phyloP scores from a whole-genome alignment of 176 grass and related monocot species.

The Oryza meyeriana region DNA sequence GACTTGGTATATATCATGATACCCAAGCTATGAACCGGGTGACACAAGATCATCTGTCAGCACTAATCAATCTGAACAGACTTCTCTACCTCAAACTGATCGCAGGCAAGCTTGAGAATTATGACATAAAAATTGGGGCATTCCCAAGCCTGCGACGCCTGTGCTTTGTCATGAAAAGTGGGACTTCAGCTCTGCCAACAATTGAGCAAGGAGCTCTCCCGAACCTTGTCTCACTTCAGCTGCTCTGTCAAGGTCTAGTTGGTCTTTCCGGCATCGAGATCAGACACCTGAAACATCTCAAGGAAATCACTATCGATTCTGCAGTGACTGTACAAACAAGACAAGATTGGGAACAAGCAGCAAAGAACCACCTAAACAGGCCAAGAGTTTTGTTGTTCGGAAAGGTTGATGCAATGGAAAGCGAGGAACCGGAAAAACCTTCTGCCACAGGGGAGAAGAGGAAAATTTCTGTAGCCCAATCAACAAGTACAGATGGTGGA shows the following conservation, averaged over 20 bases:
- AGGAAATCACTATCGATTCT: conserved; percentile 15
- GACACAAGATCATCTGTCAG: conserved; percentile 6
- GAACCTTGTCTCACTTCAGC: conserved; percentile 25
- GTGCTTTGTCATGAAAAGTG: conserved; percentile 4
- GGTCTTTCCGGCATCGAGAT: conserved; percentile 28
- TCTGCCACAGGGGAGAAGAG: not conserved
- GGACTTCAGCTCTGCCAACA: not conserved
- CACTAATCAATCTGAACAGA: conserved; percentile 13
- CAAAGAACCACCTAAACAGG: conserved; percentile 34
- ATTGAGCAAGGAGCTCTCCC: conserved; percentile 34
- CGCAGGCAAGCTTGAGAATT: not conserved
- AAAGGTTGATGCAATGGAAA: not conserved
- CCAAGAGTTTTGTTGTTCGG: not conserved
- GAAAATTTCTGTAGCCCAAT: not conserved
- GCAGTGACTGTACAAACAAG: not conserved
- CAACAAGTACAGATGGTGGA: not conserved
- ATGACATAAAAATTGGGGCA: conserved; percentile 13
- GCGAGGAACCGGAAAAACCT: not conserved
- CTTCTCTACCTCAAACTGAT: conserved; percentile 40
- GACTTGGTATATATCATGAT: no score
- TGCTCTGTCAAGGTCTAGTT: not conserved
- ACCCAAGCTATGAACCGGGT: no score
- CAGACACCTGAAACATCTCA: conserved; percentile 32
- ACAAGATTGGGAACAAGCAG: conserved; percentile 20
- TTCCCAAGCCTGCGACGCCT: conserved; percentile 31